Conservation (phyloP, 2,329 filamentous ascomycete species). For the Hymenotorrendiella dingleyae region DNA sequence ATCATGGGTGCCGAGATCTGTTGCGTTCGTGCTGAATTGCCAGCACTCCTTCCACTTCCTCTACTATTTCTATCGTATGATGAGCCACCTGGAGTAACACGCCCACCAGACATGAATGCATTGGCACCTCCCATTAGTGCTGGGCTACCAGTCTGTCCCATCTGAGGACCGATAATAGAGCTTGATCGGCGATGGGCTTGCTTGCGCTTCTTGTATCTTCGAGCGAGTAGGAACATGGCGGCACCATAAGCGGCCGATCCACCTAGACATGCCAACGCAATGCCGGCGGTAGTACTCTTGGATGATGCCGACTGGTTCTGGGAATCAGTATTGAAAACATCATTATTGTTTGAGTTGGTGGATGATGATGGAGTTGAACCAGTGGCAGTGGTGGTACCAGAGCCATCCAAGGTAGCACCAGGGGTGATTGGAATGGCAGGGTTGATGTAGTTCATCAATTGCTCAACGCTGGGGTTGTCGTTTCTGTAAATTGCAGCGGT, state of each 20-base stretch:
- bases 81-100: conserved; percentile 31
- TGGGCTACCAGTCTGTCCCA: conserved; percentile 37
- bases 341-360: conserved; percentile 33
- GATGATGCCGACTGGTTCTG: conserved; percentile 46
- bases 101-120: conserved; percentile 34
- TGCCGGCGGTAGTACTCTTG: conserved; percentile 58
- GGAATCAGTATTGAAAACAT: conserved; percentile 34
- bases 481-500: conserved; percentile 72
- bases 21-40: conserved; percentile 49
- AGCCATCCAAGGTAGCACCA: conserved; percentile 35
- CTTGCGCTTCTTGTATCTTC: conserved; percentile 63
- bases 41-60: conserved; percentile 42
- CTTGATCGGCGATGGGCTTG: conserved; percentile 55
- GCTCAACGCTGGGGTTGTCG: conserved; percentile 55
- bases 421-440: conserved; percentile 54
- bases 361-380: conserved; percentile 31
- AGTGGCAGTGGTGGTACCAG: conserved; percentile 32
- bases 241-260: conserved; percentile 68
- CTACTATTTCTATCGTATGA: conserved; percentile 44
- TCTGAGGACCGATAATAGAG: conserved; percentile 48
- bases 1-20: conserved; percentile 70
- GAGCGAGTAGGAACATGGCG: conserved; percentile 70
- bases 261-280: conserved; percentile 57
- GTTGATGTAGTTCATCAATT: conserved; percentile 78
- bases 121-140: conserved; percentile 47